Evolutionary conservation across 352 stramenopile genomes (phyloP), one percentile per base, ranked within the genome.

Genomic region (Pythium phragmiticola): DNA sequence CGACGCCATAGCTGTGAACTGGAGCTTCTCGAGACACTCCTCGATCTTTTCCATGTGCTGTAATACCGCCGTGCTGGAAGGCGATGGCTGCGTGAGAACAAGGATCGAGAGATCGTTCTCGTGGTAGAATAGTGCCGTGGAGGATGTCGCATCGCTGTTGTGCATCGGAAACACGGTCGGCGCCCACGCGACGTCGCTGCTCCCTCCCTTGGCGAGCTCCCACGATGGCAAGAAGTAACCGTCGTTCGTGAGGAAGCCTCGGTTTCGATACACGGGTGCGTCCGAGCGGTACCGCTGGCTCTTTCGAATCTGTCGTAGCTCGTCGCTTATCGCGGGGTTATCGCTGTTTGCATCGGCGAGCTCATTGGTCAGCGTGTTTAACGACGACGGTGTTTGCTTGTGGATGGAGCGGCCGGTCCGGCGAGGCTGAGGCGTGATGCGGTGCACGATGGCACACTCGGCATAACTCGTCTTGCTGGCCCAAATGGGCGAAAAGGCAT

Each of bases 401-500:
- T 88, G 77, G 9, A 90, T 48, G 5, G 78, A 88, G 9, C 78
- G 71, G 52, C 66, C 59, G 11, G 48, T 23, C 47, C 68, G 63
- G 12, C 80, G 77, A 26, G 71, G 74, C 46, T 69, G 65, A 7
- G 48, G 57, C 8, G 39, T 64, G 37, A 61, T 54, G 34, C 69
- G 65, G 19, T 63, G 65, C 14, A 73, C 68, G 28, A 87, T 54
- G 1, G 62, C 65, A 39, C 77, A 86, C 69, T 90, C 81, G n/a
- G 70, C 60, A 50, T 88, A 90, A 2, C 77, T 76, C 17, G 75
- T 68, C 46, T 85, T 84, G 63, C 81, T 90, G 9, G 77, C 82
- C 78, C 78, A 90, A 37, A 90, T 42, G 23, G 81, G 77, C 21
- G 73, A 70, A 57, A 88, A 90, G 1, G 81, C 84, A 47, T 90